phyloP scores from a whole-genome alignment of 2,329 filamentous ascomycete species.

The Cladorrhinum sp. region DNA sequence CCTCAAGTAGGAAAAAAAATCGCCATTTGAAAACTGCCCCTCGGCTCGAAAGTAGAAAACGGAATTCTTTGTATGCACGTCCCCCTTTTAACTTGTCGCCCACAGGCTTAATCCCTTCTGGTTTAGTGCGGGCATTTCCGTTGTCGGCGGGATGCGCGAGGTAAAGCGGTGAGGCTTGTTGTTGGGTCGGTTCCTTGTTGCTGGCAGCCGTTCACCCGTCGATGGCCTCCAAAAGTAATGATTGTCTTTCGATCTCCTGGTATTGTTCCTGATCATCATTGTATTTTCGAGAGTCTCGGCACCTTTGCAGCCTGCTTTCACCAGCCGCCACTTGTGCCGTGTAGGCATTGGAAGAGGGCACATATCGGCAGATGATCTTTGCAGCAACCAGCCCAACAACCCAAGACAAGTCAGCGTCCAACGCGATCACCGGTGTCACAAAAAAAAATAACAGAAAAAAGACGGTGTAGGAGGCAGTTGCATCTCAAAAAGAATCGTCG shows the following conservation, averaged over 20 bases:
- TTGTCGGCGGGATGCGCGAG: not conserved
- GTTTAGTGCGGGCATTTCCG: conserved; percentile 4
- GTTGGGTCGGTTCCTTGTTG: conserved; percentile 1
- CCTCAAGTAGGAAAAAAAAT: too few relatives aligned
- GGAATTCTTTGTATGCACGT: not conserved
- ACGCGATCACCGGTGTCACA: too few relatives aligned
- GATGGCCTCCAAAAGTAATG: conserved; percentile 6
- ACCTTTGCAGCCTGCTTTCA: conserved; percentile 2
- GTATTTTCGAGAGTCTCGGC: too few relatives aligned
- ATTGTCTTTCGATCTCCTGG: conserved; percentile 15
- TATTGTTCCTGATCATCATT: conserved; percentile 21
- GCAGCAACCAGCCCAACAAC: too few relatives aligned
- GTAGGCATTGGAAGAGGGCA: not conserved
- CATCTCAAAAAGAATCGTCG: not conserved
- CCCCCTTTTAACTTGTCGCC: not conserved
- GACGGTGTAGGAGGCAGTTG: not conserved
- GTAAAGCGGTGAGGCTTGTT: not conserved
- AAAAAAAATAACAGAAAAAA: not conserved
- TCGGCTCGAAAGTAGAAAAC: not conserved
- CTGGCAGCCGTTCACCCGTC: not conserved
- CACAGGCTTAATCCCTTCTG: conserved; percentile 5
- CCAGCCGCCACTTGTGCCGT: conserved; percentile 8
- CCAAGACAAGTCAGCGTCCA: too few relatives aligned
- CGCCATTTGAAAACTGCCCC: not conserved
- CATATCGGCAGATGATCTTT: not conserved